Evolutionary conservation across 2,329 filamentous ascomycete genomes (phyloP).

Genomic region (Botrytis deweyae): DNA sequence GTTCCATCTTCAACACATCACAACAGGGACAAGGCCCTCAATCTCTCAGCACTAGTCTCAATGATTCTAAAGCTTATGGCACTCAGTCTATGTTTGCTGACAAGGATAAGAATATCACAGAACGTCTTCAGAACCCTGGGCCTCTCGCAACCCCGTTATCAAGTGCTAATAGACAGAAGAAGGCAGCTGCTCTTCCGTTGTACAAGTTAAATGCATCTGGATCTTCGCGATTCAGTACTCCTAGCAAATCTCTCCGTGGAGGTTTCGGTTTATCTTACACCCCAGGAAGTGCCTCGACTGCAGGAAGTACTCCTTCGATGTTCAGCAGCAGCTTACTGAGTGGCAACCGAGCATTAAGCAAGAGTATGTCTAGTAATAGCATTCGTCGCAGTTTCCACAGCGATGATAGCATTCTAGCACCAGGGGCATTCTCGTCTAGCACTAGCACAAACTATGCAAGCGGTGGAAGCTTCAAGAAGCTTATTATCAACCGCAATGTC

Average conservation of each 20-base stretch:
- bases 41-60: conserved; percentile 73
- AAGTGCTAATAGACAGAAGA: conserved; percentile 69
- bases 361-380: conserved; percentile 86
- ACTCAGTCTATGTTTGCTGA: conserved; percentile 82
- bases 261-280: conserved; percentile 94
- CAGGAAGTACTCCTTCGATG: conserved; percentile 64
- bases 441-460: conserved; percentile 63
- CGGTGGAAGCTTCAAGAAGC: conserved; percentile 76
- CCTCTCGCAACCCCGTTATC: conserved; percentile 89
- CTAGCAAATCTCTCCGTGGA: conserved; percentile 67
- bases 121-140: conserved; percentile 64
- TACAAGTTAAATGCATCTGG: conserved; percentile 77
- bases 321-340: conserved; percentile 65
- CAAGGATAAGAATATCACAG: conserved; percentile 53
- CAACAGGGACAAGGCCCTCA: conserved; percentile 55
- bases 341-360: conserved; percentile 67
- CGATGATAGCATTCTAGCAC: conserved; percentile 82
- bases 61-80: conserved; percentile 85
- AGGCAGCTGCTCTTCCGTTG: conserved; percentile 76
- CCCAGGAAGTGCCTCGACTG: conserved; percentile 68
- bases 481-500: conserved; percentile 87
- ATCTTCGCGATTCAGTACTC: conserved; percentile 76
- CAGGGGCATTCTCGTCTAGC: conserved; percentile 77
- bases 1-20: conserved; percentile 57
- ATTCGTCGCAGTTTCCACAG: conserved; percentile 77